Evolutionary conservation across 2,329 filamentous ascomycete species (phyloP), one percentile per base, ranked within the genome.

Genomic region (Beauveria asiatica): DNA sequence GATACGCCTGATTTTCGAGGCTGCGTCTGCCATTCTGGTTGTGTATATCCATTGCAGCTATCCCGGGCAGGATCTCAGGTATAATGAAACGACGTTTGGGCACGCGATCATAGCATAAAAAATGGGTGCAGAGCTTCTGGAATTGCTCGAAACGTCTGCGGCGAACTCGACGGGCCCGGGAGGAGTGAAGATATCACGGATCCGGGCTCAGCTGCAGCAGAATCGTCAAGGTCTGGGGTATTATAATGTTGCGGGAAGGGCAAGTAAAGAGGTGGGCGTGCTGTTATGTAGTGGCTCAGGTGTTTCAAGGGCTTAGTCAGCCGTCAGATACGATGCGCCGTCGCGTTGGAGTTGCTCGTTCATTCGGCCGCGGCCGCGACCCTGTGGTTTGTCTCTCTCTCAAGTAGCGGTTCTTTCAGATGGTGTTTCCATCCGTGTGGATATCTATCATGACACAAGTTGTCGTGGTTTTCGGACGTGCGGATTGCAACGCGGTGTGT

Each of bases 11-110:
- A 33, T 64, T 67, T 25, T 72, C 71, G 2, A 60, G 61, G 58
- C 67, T 71, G 7, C 64, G 41, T 49, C 68, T 66, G 25, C 63
- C 64, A 19, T 63, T 64, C 50, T 69, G 69, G 37, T 65, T 60
- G 56, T 74, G 71, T 30, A 75, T 42, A 51, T 72, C 67, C 72
- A 76, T 75, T 5, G 64, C 65, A 2, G 69, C 68, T 21, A 9
- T 37, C 42, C 11, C 42, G 33, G 42, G n/a, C 27, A 25, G 25
- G 69, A 75, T 72, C 61, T 73, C 68, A 27, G 70, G 65, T 45
- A 64, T 65, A 61, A 74, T 67, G 44, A 70, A 69, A n/a, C 68
- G 67, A 25, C 69, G 70, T 60, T 66, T 66, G n/a, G 57, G 57
- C 62, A 66, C 23, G 61, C 65, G 51, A 66, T 4, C 44, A 57